Conservation (phyloP, 352 stramenopile species). For the Globisporangium ultimum region DNA sequence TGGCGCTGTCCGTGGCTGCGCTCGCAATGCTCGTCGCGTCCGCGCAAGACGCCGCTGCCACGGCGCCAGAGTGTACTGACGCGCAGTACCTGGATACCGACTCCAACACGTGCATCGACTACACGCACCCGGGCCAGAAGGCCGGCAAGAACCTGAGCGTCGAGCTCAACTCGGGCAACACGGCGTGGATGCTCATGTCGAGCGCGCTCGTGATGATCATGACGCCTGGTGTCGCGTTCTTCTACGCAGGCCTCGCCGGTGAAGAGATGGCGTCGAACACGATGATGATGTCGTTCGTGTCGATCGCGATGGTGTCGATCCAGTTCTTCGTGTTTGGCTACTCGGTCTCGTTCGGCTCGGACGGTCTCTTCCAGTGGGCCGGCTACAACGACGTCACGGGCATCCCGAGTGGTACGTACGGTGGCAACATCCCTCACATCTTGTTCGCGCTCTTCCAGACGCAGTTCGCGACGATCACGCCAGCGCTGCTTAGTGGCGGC, state of each 20-base stretch:
- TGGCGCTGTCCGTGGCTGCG: constrained; percentile 10
- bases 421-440: constrained; percentile 55
- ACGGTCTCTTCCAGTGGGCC: constrained; percentile 56
- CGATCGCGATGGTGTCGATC: constrained; percentile 74
- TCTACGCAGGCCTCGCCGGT: constrained; percentile 74
- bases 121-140: constrained; percentile 30
- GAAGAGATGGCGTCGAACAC: constrained; percentile 76
- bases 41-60: constrained; percentile 4
- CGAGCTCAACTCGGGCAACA: constrained; percentile 48
- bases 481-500: constrained; percentile 67
- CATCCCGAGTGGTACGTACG: constrained; percentile 46
- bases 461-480: constrained; percentile 80
- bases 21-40: constrained; percentile 11
- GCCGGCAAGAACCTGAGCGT: constrained; percentile 25
- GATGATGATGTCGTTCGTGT: constrained; percentile 78
- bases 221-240: constrained; percentile 67
- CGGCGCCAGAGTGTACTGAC: constrained; percentile 4
- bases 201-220: constrained; percentile 69
- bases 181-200: constrained; percentile 54
- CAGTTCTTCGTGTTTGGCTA: constrained; percentile 81
- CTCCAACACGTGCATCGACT: constrained; percentile 37
- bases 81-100: constrained; percentile 38
- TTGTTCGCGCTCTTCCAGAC: constrained; percentile 82
- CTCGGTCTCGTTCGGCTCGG: constrained; percentile 55
- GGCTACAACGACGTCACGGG: constrained; percentile 55